Evolutionary conservation across 2,329 filamentous ascomycete genomes (phyloP).

Genomic region (Ceratocystis variospora): DNA sequence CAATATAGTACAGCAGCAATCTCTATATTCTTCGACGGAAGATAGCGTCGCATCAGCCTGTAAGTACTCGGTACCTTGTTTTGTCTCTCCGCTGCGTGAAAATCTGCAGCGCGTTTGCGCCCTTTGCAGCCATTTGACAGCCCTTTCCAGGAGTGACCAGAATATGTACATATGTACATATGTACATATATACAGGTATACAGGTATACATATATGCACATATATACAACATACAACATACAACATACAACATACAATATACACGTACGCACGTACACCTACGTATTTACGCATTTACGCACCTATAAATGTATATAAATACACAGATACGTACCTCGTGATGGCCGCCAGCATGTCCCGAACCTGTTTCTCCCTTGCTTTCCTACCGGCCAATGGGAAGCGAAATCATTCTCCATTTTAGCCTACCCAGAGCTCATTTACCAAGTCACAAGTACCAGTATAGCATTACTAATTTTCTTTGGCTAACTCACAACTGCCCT

Average conservation of each 20-base stretch:
- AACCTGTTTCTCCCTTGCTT: neutral
- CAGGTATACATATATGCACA: neutral
- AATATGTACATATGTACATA: neutral
- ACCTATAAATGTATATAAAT: neutral
- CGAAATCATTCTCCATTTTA: neutral
- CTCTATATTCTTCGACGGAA: neutral
- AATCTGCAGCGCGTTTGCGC: neutral
- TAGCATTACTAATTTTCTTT: neutral
- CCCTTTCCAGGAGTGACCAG: too few relatives aligned
- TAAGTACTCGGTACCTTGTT: neutral
- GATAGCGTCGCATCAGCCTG: neutral
- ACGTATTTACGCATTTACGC: neutral
- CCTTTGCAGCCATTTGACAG: neutral
- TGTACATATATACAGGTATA: neutral
- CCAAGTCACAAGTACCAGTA: neutral
- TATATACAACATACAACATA: too few relatives aligned
- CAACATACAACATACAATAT: too few relatives aligned
- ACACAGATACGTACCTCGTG: neutral
- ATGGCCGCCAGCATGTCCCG: neutral
- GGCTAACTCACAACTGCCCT: too few relatives aligned
- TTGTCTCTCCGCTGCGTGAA: neutral
- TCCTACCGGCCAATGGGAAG: neutral
- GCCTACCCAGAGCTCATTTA: neutral
- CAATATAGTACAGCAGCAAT: neutral
- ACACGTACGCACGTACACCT: neutral